Base-by-base conservation (phyloP, 805 yeast genomes). In the Saturnispora zaruensis region DNA sequence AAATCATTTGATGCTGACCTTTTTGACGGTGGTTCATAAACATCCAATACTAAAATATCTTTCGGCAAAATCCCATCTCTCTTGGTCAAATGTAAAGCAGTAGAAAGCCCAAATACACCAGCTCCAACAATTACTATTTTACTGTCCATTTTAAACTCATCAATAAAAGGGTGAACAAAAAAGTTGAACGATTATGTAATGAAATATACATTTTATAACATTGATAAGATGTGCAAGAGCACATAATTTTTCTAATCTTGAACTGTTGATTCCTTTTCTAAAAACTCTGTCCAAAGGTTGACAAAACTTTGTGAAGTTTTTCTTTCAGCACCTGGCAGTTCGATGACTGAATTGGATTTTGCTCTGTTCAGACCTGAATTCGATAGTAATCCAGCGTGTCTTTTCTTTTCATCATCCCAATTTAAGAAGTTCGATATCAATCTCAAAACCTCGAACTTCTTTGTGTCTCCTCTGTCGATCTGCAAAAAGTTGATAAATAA, bases 381-480 rank as follows among this genome's bases (percentile, higher is more conserved):
- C 13, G 57, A 58, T 26, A 77, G 61, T 47, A 87, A 67, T 0
- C 96, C 96, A 1, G 95, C 95, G 53, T 82, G 85, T 23, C 79
- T 70, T 59, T 77, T 81, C 63, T 85, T 81, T 41, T 77, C 81
- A 45, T 87, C 93, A 65, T 85, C 91, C 99, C 99, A 93, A 51
- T 78, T 84, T 51, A 93, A 71, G 56, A 84, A 82, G 52, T 87
- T 86, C 9, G 96, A 77, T 40, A 93, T 84, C 52, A 93, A 75
- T 62, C 80, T 86, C 45, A 93, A 73, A 4, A 93, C 96, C 72
- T 93, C 98, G 63, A 86, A 93, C 66, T 93, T 89, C 67, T 90
- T 91, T 7, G 96, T 77, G 64, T 93, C 99, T 1, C 93, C 96
- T 53, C 99, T 73, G 5, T 96, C 96, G 28, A 91, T 72, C 32